Conservation (phyloP, 2,329 filamentous ascomycete genomes). For the Leptographium galeiforme region DNA sequence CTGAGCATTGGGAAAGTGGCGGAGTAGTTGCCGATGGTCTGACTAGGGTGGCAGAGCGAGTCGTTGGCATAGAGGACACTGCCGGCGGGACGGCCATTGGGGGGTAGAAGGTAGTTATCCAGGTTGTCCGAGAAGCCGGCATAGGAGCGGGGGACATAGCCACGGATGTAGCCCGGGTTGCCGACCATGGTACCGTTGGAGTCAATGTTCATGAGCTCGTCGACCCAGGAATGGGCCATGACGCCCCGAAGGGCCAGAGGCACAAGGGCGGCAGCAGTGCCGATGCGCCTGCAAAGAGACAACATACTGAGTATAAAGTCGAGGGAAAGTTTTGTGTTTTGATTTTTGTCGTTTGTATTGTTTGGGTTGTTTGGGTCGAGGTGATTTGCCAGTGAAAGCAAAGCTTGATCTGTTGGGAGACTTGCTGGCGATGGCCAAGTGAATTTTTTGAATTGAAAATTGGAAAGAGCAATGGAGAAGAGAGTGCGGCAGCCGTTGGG, state of each 20-base stretch:
- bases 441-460: not conserved
- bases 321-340: not conserved
- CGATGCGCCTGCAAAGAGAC: not conserved
- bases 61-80: conserved; percentile 34
- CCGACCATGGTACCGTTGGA: conserved; percentile 62
- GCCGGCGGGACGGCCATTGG: conserved; percentile 31
- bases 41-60: conserved; percentile 49
- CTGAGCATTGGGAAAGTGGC: conserved; percentile 48
- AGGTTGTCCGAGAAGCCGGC: conserved; percentile 41
- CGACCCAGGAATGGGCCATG: conserved; percentile 68
- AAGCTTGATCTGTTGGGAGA: too few relatives aligned
- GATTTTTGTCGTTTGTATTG: too few relatives aligned
- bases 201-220: conserved; percentile 58
- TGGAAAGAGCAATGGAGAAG: not conserved
- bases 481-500: not conserved
- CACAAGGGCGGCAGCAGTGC: not conserved
- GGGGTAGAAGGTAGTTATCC: conserved; percentile 52
- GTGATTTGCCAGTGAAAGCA: too few relatives aligned
- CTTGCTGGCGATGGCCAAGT: not conserved
- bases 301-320: conserved; percentile 4
- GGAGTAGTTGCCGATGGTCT: conserved; percentile 46
- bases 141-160: conserved; percentile 45
- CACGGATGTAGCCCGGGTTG: conserved; percentile 59
- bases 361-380: too few relatives aligned
- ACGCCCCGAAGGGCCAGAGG: conserved; percentile 12